Conservation (phyloP, 2,329 filamentous ascomycete genomes). For the Catunica adiposa region DNA sequence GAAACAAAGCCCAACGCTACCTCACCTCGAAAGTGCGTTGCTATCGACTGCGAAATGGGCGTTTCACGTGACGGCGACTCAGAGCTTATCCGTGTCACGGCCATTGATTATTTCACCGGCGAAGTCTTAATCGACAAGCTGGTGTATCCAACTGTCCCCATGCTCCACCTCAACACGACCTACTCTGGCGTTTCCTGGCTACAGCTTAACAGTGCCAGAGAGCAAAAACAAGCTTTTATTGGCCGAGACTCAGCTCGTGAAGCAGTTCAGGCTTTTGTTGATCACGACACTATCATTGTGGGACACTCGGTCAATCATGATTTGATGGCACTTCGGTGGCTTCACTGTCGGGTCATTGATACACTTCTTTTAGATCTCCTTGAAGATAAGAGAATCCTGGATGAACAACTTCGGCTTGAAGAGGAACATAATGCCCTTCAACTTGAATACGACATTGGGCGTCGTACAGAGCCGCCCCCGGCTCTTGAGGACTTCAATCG, state of each 20-base stretch:
- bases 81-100: slow-evolving; percentile 35
- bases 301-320: slow-evolving; percentile 30
- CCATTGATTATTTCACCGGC: slow-evolving; percentile 35
- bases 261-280: slow-evolving; percentile 28
- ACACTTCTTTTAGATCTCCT: slow-evolving; percentile 24
- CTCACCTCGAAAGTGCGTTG: slow-evolving; percentile 21
- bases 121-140: slow-evolving; percentile 33
- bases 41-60: slow-evolving; percentile 41
- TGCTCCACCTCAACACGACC: slow-evolving; percentile 33
- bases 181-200: slow-evolving; percentile 31
- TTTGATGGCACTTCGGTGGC: slow-evolving; percentile 30
- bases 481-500: neutral
- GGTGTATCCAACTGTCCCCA: slow-evolving; percentile 29
- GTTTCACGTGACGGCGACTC: slow-evolving; percentile 26
- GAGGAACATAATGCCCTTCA: slow-evolving; percentile 10
- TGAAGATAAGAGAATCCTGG: slow-evolving; percentile 8
- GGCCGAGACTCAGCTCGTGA: slow-evolving; percentile 27
- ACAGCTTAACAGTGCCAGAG: slow-evolving; percentile 24
- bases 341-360: slow-evolving; percentile 30
- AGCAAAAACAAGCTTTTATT: slow-evolving; percentile 21
- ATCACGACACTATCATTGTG: slow-evolving; percentile 31
- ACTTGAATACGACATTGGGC: neutral
- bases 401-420: neutral
- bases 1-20: slow-evolving; percentile 15
- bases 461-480: neutral